Evolutionary conservation across 345 rosid genomes (phyloP).

Genomic region (Euphorbia tirucalli): DNA sequence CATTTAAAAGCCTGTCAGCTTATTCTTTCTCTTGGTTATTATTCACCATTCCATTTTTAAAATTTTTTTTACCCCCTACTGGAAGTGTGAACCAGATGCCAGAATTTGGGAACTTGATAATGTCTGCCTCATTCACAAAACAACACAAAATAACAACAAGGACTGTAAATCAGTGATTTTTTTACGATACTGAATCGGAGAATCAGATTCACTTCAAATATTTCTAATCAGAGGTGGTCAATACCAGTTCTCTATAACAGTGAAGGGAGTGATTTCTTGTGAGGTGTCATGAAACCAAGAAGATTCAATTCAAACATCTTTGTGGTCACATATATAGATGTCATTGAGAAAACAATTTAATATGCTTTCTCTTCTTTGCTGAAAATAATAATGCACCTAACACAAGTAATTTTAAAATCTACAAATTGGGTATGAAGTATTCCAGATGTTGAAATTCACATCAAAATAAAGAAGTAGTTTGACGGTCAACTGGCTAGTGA

Average conservation of each 20-base stretch:
- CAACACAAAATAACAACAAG: neutral
- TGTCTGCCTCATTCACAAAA: neutral
- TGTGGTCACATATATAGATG: neutral
- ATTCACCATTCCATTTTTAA: neutral
- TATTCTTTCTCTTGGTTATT: neutral
- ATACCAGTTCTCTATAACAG: neutral
- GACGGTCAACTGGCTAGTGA: neutral
- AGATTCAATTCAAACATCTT: neutral
- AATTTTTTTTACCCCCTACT: neutral
- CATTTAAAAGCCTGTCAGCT: neutral
- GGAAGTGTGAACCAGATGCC: neutral
- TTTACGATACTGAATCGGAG: neutral
- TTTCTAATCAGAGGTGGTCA: neutral
- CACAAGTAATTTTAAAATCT: neutral
- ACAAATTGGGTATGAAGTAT: neutral
- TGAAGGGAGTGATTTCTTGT: neutral
- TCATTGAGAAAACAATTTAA: neutral
- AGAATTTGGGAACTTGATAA: neutral
- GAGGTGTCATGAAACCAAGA: neutral
- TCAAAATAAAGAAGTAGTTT: neutral
- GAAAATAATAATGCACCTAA: neutral
- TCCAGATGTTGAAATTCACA: neutral
- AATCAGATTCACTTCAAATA: neutral
- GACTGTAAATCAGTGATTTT: neutral
- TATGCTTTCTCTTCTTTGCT: neutral